Evolutionary conservation across 2,329 filamentous ascomycete species (phyloP).

Genomic region (Bipolaris gigantea): DNA sequence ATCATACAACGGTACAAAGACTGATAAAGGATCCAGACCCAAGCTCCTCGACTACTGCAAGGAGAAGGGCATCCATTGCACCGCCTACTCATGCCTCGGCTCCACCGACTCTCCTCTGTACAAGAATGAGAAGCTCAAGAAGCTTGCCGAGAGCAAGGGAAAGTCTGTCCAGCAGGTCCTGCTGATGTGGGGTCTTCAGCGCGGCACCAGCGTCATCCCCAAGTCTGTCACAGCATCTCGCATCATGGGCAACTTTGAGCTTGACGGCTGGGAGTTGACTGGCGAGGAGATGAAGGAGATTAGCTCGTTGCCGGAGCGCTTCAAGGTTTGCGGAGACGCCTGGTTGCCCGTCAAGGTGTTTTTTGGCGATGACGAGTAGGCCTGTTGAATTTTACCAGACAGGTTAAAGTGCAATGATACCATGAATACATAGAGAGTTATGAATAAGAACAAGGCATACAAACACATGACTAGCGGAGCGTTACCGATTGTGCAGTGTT

Average conservation of each 20-base stretch:
- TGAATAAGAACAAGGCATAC: neutral
- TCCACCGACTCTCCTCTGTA: conserved; percentile 70
- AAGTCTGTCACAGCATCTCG: conserved; percentile 76
- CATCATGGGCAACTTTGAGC: conserved; percentile 75
- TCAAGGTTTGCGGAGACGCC: conserved; percentile 70
- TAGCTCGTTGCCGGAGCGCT: conserved; percentile 69
- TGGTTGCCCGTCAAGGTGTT: conserved; percentile 80
- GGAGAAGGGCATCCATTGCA: conserved; percentile 73
- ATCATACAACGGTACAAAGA: neutral
- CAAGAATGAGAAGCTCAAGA: conserved; percentile 65
- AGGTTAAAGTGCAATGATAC: conserved; percentile 12
- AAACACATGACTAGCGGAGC: neutral
- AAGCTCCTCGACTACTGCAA: conserved; percentile 75
- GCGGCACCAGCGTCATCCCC: conserved; percentile 81
- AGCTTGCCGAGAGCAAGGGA: conserved; percentile 65
- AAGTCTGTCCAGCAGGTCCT: conserved; percentile 75
- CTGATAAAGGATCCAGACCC: conserved; percentile 46
- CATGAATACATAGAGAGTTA: conserved; percentile 15
- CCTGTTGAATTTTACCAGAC: neutral
- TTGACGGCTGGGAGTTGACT: conserved; percentile 71
- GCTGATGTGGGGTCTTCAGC: conserved; percentile 77
- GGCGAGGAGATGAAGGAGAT: conserved; percentile 72
- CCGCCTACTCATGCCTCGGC: conserved; percentile 74
- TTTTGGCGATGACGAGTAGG: conserved; percentile 76
- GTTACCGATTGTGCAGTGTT: neutral